phyloP scores from a whole-genome alignment of 495 filamentous ascomycete genomes.

The Aspergillus campestris region DNA sequence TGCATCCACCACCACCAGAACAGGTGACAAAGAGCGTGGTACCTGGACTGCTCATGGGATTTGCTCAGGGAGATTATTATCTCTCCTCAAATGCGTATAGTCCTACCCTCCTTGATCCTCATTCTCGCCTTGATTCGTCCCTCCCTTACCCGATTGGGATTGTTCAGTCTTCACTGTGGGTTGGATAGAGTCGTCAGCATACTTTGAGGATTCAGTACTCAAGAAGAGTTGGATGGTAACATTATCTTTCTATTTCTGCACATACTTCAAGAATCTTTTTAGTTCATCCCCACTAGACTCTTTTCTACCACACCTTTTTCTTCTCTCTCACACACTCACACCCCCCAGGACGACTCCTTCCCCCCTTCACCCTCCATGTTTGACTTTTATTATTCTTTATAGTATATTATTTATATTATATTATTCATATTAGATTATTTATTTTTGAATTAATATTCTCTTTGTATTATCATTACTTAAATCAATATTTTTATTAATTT shows the following conservation, averaged over 20 bases:
- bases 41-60: conserved; percentile 24
- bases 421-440: conserved; percentile 1
- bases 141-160: too few species aligned
- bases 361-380: conserved; percentile 16
- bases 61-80: conserved; percentile 9
- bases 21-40: conserved; percentile 35
- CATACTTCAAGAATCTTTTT: not conserved
- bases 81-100: conserved; percentile 11
- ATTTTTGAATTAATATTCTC: not conserved
- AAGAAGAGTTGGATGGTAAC: too few species aligned
- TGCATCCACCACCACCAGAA: conserved; percentile 15
- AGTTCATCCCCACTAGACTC: too few species aligned
- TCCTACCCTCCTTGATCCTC: conserved; percentile 17
- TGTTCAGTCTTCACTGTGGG: too few species aligned
- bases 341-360: conserved; percentile 8
- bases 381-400: conserved; percentile 8
- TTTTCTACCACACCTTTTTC: too few species aligned
- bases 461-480: not conserved
- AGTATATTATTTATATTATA: conserved; percentile 3
- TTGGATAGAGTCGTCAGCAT: too few species aligned
- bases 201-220: too few species aligned
- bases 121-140: too few species aligned
- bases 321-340: not conserved
- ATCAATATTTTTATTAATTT: too few species aligned
- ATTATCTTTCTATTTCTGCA: not conserved